Evolutionary conservation across 1,139 yeast genomes (phyloP), one percentile per base, ranked within the genome.

Genomic region (Cylindricascospora bacillispora): DNA sequence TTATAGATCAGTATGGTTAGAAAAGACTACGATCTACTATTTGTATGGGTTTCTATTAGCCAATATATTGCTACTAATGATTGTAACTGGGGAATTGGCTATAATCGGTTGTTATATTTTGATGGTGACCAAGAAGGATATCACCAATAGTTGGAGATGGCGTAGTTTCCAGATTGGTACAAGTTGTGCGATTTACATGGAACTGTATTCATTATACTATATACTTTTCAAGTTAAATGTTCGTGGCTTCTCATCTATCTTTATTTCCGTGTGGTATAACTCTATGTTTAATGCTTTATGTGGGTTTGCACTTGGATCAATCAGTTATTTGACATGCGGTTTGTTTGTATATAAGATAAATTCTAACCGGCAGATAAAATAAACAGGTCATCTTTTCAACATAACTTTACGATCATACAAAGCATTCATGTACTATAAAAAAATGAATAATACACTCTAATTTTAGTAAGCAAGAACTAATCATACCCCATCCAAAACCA

Each of bases 1-100:
- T 22, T 75, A 78, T 59, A 74, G 79, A 50, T 72, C 89, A 1
- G 62, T 81, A 11, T 81, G 93, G 89, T 60, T 77, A 35, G 85
- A 79, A 44, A 78, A 78, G 52, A 71, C 86, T 1, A 71, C 89
- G 1, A 79, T 75, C 49, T 77, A 78, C 54, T 78, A 74, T 57
- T 70, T 76, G 70, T 82, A 79, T 53, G 92, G 93, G 4, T 82
- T 80, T 48, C 59, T 83, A 24, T 62, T 78, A 15, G 57, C 73
- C 16, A 77, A 85, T 2, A 64, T 75, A 20, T 36, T 73, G 5
- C 61, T 81, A 32, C 59, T 80, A 23, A 56, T 72, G 24, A 58
- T 79, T 23, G 72, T 81, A 9, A 73, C 81, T 22, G 61, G 71
- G 27, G 93, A 82, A 51, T 70, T 80, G 33, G 70, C 89, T n/a